Evolutionary conservation across 2,329 filamentous ascomycete species (phyloP).

Genomic region (Cytospora piceicola): DNA sequence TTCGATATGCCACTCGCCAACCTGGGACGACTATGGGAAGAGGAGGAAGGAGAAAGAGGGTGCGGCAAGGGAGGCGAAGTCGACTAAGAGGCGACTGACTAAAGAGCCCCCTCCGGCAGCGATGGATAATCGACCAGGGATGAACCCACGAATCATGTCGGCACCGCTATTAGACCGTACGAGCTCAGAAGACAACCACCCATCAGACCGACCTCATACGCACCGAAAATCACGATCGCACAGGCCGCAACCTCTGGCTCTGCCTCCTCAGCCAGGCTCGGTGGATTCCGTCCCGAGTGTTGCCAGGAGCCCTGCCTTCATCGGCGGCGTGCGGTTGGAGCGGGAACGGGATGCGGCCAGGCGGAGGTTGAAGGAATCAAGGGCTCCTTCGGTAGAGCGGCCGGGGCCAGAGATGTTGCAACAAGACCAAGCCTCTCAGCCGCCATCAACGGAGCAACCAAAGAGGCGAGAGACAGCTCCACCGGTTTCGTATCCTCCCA

Average conservation of each 20-base stretch:
- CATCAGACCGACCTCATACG: constrained; percentile 31
- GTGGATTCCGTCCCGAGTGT: constrained; percentile 18
- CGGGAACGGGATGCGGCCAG: constrained; percentile 44
- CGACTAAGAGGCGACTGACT: constrained; percentile 43
- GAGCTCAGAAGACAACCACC: constrained; percentile 12
- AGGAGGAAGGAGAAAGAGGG: constrained; percentile 58
- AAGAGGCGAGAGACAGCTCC: constrained; percentile 25
- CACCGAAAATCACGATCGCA: constrained; percentile 27
- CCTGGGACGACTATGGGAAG: constrained; percentile 61
- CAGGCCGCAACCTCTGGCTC: constrained; percentile 3
- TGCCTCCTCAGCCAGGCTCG: constrained; percentile 10
- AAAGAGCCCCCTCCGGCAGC: constrained; percentile 41
- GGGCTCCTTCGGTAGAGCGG: constrained; percentile 24
- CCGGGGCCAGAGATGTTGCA: constrained; percentile 12
- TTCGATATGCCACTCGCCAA: constrained; percentile 64
- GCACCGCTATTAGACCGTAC: constrained; percentile 25
- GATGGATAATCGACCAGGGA: constrained; percentile 32
- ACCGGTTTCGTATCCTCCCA: constrained; percentile 28
- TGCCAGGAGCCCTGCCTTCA: constrained; percentile 39
- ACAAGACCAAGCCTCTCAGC: constrained; percentile 5
- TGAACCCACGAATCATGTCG: constrained; percentile 24
- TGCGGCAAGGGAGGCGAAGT: constrained; percentile 43
- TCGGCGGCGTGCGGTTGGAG: constrained; percentile 50
- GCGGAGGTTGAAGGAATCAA: constrained; percentile 24
- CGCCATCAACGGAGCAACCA: constrained; percentile 15